Evolutionary conservation across 2,329 filamentous ascomycete species (phyloP).

Genomic region (Penicillium sp.): DNA sequence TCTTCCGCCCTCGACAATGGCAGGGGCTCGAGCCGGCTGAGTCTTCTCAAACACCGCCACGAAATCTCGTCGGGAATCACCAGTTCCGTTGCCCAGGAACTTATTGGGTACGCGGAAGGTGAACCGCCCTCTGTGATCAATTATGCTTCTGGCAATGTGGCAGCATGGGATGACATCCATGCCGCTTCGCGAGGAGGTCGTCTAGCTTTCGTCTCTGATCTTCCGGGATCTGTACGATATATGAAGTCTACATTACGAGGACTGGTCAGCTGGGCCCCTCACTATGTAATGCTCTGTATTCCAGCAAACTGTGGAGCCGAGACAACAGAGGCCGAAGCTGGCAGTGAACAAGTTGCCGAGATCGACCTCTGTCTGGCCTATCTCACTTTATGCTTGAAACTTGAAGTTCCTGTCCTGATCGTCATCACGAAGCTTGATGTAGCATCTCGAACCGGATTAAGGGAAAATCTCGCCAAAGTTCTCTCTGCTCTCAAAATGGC

Average conservation of each 20-base stretch:
- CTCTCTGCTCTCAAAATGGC: slow-evolving; percentile 77
- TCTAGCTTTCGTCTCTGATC: slow-evolving; percentile 87
- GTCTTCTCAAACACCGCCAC: slow-evolving; percentile 87
- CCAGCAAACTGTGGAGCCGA: slow-evolving; percentile 73
- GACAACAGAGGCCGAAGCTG: slow-evolving; percentile 22
- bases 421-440: slow-evolving; percentile 91
- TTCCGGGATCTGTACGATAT: slow-evolving; percentile 87
- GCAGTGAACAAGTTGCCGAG: slow-evolving; percentile 49
- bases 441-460: slow-evolving; percentile 73
- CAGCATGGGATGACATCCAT: slow-evolving; percentile 94
- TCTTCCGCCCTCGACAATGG: slow-evolving; percentile 91
- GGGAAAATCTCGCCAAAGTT: slow-evolving; percentile 71
- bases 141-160: slow-evolving; percentile 82
- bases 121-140: slow-evolving; percentile 60
- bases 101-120: slow-evolving; percentile 74
- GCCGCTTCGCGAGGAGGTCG: slow-evolving; percentile 72
- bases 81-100: slow-evolving; percentile 90
- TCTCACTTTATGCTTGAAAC: slow-evolving; percentile 80
- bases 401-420: slow-evolving; percentile 77
- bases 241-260: slow-evolving; percentile 86
- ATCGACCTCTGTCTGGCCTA: slow-evolving; percentile 78
- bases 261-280: slow-evolving; percentile 92
- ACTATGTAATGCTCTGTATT: slow-evolving; percentile 90
- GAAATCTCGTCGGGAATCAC: slow-evolving; percentile 91
- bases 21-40: slow-evolving; percentile 84